Percentiles rank a stretch among this genome's conserved stretches.
Conservation (phyloP, 1,284 basidiomycete species). For the Phylloporus sp. region DNA sequence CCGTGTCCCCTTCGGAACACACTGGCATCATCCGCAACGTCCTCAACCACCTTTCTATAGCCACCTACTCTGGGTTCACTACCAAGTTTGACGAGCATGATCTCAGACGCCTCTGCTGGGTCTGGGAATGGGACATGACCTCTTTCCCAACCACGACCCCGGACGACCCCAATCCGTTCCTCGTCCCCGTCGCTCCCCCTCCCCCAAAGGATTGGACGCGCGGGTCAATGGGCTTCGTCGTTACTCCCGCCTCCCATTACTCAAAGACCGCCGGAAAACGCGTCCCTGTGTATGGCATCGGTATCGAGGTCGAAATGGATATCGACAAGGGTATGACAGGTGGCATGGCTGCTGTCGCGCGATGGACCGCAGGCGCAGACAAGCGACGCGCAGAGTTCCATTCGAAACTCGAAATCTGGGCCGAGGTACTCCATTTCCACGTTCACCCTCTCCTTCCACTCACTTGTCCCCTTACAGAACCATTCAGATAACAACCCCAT, state of each 20-base stretch:
- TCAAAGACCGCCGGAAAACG: slow-evolving; percentile 66
- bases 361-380: slow-evolving; percentile 76
- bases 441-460: background rate
- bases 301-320: slow-evolving; percentile 84
- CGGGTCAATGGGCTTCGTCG: slow-evolving; percentile 74
- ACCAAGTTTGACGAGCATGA: slow-evolving; percentile 68
- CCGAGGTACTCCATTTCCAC: slow-evolving; percentile 48
- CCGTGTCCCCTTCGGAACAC: slow-evolving; percentile 75
- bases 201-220: slow-evolving; percentile 70
- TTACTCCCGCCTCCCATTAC: slow-evolving; percentile 72
- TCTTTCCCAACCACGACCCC: slow-evolving; percentile 27
- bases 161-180: slow-evolving; percentile 76
- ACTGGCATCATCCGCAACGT: slow-evolving; percentile 76
- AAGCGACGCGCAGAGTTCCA: slow-evolving; percentile 60
- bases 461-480: slow-evolving; percentile 45
- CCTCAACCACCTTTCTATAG: slow-evolving; percentile 73
- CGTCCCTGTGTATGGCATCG: slow-evolving; percentile 78
- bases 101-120: slow-evolving; percentile 75
- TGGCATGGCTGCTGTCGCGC: slow-evolving; percentile 83
- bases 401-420: slow-evolving; percentile 66
- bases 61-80: slow-evolving; percentile 67
- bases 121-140: slow-evolving; percentile 84
- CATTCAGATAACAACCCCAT: slow-evolving; percentile 47
- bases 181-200: slow-evolving; percentile 52
- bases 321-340: slow-evolving; percentile 76